Percentiles rank a stretch among this genome's conserved stretches.
Evolutionary conservation across 257 asterid genomes (phyloP).

Genomic region (Solanum tacnaense): DNA sequence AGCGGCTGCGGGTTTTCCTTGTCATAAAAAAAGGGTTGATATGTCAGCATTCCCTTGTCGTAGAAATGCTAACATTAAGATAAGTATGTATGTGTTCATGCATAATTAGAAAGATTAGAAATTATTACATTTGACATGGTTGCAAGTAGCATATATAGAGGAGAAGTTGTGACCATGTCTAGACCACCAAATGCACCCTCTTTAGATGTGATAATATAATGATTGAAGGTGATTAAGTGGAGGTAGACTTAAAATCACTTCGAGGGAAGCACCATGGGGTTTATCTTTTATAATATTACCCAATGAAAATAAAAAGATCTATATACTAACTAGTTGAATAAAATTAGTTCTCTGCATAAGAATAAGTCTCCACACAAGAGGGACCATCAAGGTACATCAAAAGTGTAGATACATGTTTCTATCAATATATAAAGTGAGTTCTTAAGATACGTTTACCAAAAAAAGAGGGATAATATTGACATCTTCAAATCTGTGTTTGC

Average conservation of each 20-base stretch:
- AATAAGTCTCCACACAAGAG: neutral
- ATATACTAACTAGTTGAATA: neutral
- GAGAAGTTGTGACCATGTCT: neutral
- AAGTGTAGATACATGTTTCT: neutral
- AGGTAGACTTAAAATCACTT: neutral
- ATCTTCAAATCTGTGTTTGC: neutral
- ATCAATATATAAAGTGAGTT: neutral
- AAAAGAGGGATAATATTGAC: neutral
- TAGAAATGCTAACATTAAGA: neutral
- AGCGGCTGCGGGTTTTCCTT: accelerated
- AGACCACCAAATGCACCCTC: neutral
- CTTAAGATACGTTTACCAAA: neutral
- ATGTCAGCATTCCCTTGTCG: too few relatives aligned
- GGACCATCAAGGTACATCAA: neutral
- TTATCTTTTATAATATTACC: neutral
- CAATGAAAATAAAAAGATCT: neutral
- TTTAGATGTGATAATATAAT: neutral
- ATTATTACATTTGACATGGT: neutral
- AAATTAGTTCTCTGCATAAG: neutral
- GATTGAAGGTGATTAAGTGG: neutral
- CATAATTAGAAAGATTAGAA: neutral
- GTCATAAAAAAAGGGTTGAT: too few relatives aligned
- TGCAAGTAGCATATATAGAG: neutral
- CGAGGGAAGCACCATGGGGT: neutral
- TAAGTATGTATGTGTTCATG: neutral